These are phyloP conservation scores for Gossypium schwendimanii DNA, from an alignment of 441 rosid species.

Conservation along the genomic window DNA sequence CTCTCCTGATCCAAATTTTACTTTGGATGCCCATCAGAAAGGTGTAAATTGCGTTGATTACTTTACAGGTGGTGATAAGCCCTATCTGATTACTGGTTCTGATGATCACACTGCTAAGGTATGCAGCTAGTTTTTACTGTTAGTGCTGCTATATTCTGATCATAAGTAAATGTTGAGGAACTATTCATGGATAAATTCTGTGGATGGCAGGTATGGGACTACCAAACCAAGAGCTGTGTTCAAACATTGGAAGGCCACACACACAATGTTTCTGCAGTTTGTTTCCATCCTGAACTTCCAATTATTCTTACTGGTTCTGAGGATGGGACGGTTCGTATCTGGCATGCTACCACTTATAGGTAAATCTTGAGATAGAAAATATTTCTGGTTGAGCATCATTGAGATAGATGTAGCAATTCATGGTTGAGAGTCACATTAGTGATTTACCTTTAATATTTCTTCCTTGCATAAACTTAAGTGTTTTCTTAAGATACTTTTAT, in stretches of 20 bases:
- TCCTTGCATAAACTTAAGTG: background rate
- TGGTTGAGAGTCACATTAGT: background rate
- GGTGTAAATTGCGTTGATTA: slow-evolving; percentile 93
- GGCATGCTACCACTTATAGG: slow-evolving; percentile 65
- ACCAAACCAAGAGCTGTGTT: slow-evolving; percentile 53
- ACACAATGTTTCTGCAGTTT: slow-evolving; percentile 63
- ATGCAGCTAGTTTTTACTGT: slow-evolving; percentile 11
- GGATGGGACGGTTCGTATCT: slow-evolving; percentile 67
- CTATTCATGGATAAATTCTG: slow-evolving; percentile 15
- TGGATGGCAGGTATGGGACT: slow-evolving; percentile 56
- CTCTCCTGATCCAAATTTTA: slow-evolving; percentile 86
- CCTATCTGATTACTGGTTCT: slow-evolving; percentile 82
- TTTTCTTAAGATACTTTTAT: background rate
- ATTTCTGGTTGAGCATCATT: background rate
- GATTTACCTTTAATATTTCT: background rate
- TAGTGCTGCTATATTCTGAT: slow-evolving; percentile 4
- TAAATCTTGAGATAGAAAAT: slow-evolving; percentile 20
- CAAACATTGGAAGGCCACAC: slow-evolving; percentile 70
- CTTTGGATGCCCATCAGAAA: slow-evolving; percentile 86
- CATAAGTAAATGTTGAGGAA: slow-evolving; percentile 8
- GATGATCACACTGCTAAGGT: slow-evolving; percentile 98
- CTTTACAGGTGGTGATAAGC: slow-evolving; percentile 86
- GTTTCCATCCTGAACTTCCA: slow-evolving; percentile 72
- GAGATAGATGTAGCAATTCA: background rate
- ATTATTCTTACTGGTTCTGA: slow-evolving; percentile 71